phyloP scores from a whole-genome alignment of 768 basidiomycete species.

The Hypsizygus marmoreus region DNA sequence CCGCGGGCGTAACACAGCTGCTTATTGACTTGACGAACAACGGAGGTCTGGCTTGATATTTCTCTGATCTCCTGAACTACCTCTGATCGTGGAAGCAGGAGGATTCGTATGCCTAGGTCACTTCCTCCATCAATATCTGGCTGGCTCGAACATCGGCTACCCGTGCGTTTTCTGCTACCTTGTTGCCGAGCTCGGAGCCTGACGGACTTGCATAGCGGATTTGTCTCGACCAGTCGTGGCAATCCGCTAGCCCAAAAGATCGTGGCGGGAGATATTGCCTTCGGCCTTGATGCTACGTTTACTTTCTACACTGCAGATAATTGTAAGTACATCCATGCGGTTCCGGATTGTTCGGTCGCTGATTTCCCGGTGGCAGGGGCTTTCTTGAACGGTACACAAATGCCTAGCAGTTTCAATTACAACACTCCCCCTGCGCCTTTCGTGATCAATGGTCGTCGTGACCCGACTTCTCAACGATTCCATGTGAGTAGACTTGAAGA shows the following conservation, averaged over 20 bases:
- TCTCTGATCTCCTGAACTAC: not conserved
- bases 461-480: slow-evolving; percentile 51
- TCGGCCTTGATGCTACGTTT: slow-evolving; percentile 35
- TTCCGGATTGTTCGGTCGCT: not conserved
- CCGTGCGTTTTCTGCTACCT: slow-evolving; percentile 38
- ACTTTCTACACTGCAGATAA: slow-evolving; percentile 54
- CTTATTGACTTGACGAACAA: slow-evolving; percentile 66
- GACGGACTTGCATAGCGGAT: no score
- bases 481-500: slow-evolving; percentile 34
- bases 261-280: slow-evolving; percentile 49
- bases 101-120: slow-evolving; percentile 64
- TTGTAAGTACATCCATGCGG: slow-evolving; percentile 36
- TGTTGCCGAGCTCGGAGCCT: no score
- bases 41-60: slow-evolving; percentile 41
- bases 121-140: slow-evolving; percentile 60
- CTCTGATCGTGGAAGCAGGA: slow-evolving; percentile 32
- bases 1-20: slow-evolving; percentile 48
- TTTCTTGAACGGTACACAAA: slow-evolving; percentile 46
- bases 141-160: slow-evolving; percentile 49
- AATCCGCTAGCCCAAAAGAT: slow-evolving; percentile 64
- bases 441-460: slow-evolving; percentile 42
- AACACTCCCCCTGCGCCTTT: slow-evolving; percentile 43
- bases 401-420: slow-evolving; percentile 43
- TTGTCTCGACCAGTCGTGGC: slow-evolving; percentile 54
- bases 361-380: slow-evolving; percentile 33